phyloP scores from a whole-genome alignment of 2,329 filamentous ascomycete genomes.

The Fusarium tjaetaba region DNA sequence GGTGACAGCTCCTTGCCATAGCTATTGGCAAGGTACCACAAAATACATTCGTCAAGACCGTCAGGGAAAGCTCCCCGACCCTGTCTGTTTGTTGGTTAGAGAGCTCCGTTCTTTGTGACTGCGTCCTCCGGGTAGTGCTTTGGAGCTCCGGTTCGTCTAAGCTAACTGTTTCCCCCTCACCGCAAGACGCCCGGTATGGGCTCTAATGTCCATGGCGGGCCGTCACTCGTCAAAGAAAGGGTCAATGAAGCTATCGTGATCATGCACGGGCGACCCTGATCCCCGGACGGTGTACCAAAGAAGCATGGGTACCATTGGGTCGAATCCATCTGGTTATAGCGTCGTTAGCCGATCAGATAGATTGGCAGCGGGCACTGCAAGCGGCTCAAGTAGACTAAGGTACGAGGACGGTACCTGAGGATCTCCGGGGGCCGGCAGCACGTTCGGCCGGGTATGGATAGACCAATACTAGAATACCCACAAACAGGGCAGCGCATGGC shows the following conservation, averaged over 20 bases:
- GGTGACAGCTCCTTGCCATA: slow-evolving; percentile 11
- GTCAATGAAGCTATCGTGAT: slow-evolving; percentile 42
- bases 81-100: neutral
- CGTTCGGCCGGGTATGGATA: slow-evolving; percentile 34
- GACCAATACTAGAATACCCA: neutral
- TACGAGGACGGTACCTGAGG: slow-evolving; percentile 28
- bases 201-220: slow-evolving; percentile 21
- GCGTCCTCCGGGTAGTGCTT: slow-evolving; percentile 20
- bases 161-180: slow-evolving; percentile 23
- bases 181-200: slow-evolving; percentile 34
- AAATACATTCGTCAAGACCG: neutral
- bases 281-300: slow-evolving; percentile 24
- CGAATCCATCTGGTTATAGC: slow-evolving; percentile 13
- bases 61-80: neutral
- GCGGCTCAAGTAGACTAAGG: slow-evolving; percentile 5
- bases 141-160: slow-evolving; percentile 23
- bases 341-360: slow-evolving; percentile 4
- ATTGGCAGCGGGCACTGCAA: neutral
- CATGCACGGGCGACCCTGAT: slow-evolving; percentile 41
- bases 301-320: slow-evolving; percentile 12
- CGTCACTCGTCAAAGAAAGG: slow-evolving; percentile 26
- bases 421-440: slow-evolving; percentile 28
- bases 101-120: slow-evolving; percentile 3
- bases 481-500: slow-evolving; percentile 23
- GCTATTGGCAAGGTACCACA: slow-evolving; percentile 4